phyloP scores from a whole-genome alignment of 352 stramenopile species.

The Phytophthora parvispora region DNA sequence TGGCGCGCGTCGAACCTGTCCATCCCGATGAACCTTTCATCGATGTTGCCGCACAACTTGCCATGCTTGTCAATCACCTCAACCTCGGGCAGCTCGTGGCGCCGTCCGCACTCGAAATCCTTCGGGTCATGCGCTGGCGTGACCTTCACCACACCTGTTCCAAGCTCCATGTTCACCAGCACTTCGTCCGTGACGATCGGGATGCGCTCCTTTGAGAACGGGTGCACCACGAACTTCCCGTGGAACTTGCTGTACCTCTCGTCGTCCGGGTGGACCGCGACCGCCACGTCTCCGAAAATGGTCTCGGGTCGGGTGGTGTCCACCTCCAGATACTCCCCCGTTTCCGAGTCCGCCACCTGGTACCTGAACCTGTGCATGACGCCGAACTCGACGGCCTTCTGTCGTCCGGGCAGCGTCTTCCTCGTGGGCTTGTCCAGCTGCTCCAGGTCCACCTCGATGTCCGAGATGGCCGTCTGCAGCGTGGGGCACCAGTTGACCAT shows the following conservation, averaged over 20 bases:
- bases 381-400: slow-evolving; percentile 82
- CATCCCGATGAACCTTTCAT: slow-evolving; percentile 92
- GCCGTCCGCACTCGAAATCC: slow-evolving; percentile 99
- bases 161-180: slow-evolving; percentile 99
- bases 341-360: slow-evolving; percentile 61
- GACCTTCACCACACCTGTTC: slow-evolving; percentile 96
- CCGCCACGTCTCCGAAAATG: slow-evolving; percentile 98
- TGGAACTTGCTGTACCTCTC: slow-evolving; percentile 96
- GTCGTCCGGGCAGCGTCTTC: slow-evolving; percentile 78
- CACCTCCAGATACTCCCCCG: slow-evolving; percentile 87
- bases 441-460: slow-evolving; percentile 99
- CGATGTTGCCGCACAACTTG: slow-evolving; percentile 78
- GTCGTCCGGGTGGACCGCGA: slow-evolving; percentile 98
- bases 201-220: slow-evolving; percentile 92
- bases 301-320: slow-evolving; percentile 99
- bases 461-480: slow-evolving; percentile 96
- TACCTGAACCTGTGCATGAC: slow-evolving; percentile 90
- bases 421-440: slow-evolving; percentile 94
- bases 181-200: slow-evolving; percentile 97
- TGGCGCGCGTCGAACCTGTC: slow-evolving; percentile 97
- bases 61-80: slow-evolving; percentile 83
- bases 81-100: slow-evolving; percentile 92
- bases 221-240: slow-evolving; percentile 96
- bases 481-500: slow-evolving; percentile 99
- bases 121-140: slow-evolving; percentile 99